Base-by-base conservation (phyloP, 176 grass and related monocot species). In the Paspalum notatum region DNA sequence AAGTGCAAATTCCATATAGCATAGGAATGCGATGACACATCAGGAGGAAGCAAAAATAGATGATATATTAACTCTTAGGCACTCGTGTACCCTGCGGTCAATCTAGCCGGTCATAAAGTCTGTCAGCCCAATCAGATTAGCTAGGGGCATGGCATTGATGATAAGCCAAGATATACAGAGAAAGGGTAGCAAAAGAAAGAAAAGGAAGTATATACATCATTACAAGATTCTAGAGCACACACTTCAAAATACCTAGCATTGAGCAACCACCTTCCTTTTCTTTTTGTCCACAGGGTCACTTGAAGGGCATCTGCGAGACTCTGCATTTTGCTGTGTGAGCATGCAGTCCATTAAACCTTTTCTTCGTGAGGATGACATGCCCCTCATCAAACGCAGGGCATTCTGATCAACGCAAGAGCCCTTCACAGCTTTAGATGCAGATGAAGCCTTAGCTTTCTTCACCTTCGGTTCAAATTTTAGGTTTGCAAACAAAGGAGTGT, bases 341-440 rank as follows among this genome's bases (percentile, higher is more conserved):
- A 95, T 71, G 74, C 82, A 92, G 25, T 86, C 64, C 26, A 88
- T 14, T 2, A 95, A 41, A 54, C 75, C 42, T 58, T 71, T 90
- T 73, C 90, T 83, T 86, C 90, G 80, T 44, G 62, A 11, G 22
- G 69, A 50, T 15, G 80, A 38, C 78, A 95, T 85, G 59, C 78
- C 45, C 47, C 90, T 92, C 8, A 95, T 65, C n/a, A 85, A 86
- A 71, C 71, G 91, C n/a, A 39, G 17, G 58, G 86, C 68, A 32
- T 87, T 85, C 64, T 72, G 79, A 80, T 95, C 90, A 58, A 88
- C 6, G 7, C 52, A 25, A 58, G 73, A 14, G 17, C 42, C 50
- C 73, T 85, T 85, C 51, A 25, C n/a, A 59, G 78, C 62, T 78
- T 85, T 90, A 14, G 66, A 82, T 66, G 73, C 83, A 70, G 83